Evolutionary conservation across 345 rosid genomes (phyloP).

Genomic region (Acer negundo): DNA sequence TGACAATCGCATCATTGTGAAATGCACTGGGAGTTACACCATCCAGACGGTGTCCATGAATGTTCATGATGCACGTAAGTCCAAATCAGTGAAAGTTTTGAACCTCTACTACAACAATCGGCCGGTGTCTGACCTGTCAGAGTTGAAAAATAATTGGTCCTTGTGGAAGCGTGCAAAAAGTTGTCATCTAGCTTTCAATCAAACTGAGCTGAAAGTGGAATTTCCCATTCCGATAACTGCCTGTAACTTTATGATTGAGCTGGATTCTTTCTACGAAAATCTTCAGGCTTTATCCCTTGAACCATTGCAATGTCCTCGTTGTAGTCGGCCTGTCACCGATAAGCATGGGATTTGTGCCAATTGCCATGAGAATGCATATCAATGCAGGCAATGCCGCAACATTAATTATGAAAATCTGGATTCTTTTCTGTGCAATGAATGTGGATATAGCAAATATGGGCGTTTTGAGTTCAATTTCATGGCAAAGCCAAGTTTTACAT

Average conservation of each 20-base stretch:
- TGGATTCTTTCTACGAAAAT: conserved; percentile 99
- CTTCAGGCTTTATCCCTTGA: conserved; percentile 98
- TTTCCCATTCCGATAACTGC: conserved; percentile 98
- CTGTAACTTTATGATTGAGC: conserved; percentile 98
- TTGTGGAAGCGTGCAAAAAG: conserved; percentile 99
- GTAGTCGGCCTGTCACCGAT: conserved; percentile 95
- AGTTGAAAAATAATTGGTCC: conserved; percentile 96
- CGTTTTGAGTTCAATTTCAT: conserved; percentile 98
- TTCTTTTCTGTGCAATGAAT: conserved; percentile 97
- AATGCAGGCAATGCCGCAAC: conserved; percentile 99
- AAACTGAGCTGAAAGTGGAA: conserved; percentile 95
- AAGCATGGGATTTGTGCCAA: conserved; percentile 96
- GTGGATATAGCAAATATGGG: conserved; percentile 98
- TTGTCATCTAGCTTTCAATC: conserved; percentile 96
- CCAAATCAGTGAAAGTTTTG: conserved; percentile 95
- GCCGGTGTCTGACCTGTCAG: conserved; percentile 93
- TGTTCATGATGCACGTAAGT: conserved; percentile 98
- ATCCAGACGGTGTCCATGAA: conserved; percentile 97
- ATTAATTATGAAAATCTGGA: conserved; percentile 95
- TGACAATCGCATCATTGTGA: conserved; percentile 95
- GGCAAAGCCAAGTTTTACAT: conserved; percentile 97
- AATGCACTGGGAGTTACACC: conserved; percentile 98
- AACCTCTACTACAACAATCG: conserved; percentile 96
- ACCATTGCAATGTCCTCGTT: conserved; percentile 98
- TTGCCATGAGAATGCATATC: conserved; percentile 99